These are phyloP conservation scores for Terana coerulea DNA, from an alignment of 768 basidiomycete species.

Conservation along the genomic window DNA sequence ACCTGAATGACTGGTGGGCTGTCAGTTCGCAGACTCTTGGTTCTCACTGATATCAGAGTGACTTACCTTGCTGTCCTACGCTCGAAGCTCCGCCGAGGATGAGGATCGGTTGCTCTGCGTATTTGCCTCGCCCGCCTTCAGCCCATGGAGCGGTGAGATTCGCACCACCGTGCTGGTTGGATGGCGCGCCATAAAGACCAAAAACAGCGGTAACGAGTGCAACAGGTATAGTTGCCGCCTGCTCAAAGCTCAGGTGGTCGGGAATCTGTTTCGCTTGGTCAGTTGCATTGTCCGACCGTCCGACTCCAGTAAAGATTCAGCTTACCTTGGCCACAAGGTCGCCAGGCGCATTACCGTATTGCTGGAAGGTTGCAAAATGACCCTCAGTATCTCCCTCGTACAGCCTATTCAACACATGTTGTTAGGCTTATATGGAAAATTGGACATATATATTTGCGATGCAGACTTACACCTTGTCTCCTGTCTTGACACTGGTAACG, in stretches of 20 bases:
- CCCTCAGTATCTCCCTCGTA: neutral
- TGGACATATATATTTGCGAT: neutral
- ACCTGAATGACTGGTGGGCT: slow-evolving; percentile 18
- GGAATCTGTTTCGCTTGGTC: slow-evolving; percentile 16
- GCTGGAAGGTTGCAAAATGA: slow-evolving; percentile 19
- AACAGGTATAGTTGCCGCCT: slow-evolving; percentile 28
- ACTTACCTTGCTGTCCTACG: slow-evolving; percentile 25
- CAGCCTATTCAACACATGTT: neutral
- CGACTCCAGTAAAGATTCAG: neutral
- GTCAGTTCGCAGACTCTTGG: too few relatives aligned
- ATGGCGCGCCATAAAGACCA: slow-evolving; percentile 18
- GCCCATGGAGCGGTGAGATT: slow-evolving; percentile 26
- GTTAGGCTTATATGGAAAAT: too few relatives aligned
- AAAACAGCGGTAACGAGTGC: slow-evolving; percentile 24
- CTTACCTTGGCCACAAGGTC: slow-evolving; percentile 21
- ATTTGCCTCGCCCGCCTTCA: slow-evolving; percentile 23
- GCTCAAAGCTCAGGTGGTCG: slow-evolving; percentile 23
- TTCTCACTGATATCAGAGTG: neutral
- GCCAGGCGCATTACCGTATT: slow-evolving; percentile 21
- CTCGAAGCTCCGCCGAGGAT: slow-evolving; percentile 23
- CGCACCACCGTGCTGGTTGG: slow-evolving; percentile 13
- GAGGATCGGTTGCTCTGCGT: slow-evolving; percentile 26
- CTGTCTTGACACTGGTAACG: slow-evolving; percentile 32
- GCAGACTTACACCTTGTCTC: slow-evolving; percentile 35
- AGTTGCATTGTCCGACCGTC: neutral